phyloP scores from a whole-genome alignment of 768 basidiomycete genomes.

The Mycena sanguinolenta region DNA sequence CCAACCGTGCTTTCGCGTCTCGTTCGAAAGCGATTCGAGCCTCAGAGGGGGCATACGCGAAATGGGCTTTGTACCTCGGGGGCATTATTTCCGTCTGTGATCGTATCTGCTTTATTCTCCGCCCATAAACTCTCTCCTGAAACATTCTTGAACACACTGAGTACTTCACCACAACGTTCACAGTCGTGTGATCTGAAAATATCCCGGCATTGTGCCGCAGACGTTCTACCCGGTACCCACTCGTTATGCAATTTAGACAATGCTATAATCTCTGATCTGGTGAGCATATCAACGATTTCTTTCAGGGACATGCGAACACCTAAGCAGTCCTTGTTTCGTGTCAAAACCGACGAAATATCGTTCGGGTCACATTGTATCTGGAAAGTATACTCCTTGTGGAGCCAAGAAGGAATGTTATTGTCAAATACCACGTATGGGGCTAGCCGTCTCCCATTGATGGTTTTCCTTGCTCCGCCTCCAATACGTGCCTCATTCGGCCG shows the following conservation, averaged over 20 bases:
- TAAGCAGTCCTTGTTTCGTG: neutral
- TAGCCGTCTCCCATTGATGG: neutral
- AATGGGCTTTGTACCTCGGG: neutral
- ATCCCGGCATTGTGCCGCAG: neutral
- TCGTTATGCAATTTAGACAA: neutral
- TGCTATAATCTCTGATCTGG: neutral
- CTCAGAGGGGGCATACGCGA: no score
- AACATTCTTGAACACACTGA: neutral
- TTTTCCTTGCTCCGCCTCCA: neutral
- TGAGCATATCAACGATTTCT: neutral
- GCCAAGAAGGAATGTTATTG: neutral
- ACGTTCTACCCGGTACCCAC: neutral
- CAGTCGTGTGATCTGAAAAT: neutral
- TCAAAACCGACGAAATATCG: neutral
- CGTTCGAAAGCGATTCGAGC: no score
- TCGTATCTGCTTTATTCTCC: neutral
- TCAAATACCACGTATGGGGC: neutral
- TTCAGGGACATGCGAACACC: neutral
- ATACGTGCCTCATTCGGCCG: no score
- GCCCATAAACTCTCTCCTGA: neutral
- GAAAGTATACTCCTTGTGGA: neutral
- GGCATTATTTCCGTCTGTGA: neutral
- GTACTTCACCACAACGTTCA: neutral
- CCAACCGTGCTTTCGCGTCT: neutral
- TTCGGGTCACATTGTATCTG: neutral